phyloP scores from a whole-genome alignment of 2,329 filamentous ascomycete genomes.

The Botrytis hyacinthi region DNA sequence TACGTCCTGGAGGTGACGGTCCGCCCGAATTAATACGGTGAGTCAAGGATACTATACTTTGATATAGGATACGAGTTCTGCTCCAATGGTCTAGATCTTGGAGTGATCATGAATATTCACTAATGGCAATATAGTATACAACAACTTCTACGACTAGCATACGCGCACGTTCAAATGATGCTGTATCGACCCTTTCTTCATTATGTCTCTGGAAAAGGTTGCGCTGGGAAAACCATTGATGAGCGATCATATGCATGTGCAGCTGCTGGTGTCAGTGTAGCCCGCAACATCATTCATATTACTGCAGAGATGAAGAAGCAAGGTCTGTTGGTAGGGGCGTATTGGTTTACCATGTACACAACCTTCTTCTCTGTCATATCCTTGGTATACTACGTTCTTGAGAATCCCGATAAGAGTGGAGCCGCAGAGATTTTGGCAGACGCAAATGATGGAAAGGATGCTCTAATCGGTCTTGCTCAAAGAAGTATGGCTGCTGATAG shows the following conservation, averaged over 20 bases:
- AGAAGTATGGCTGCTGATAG: slow-evolving; percentile 87
- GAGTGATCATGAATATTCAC: slow-evolving; percentile 6
- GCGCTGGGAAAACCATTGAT: slow-evolving; percentile 59
- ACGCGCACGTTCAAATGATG: slow-evolving; percentile 79
- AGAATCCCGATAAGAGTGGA: slow-evolving; percentile 73
- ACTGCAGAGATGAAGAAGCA: slow-evolving; percentile 74
- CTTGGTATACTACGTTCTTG: slow-evolving; percentile 74
- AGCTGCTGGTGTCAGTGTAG: slow-evolving; percentile 58
- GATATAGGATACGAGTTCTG: background rate
- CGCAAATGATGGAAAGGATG: slow-evolving; percentile 79
- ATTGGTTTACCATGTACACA: slow-evolving; percentile 85
- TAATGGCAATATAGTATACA: slow-evolving; percentile 51
- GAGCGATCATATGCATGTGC: slow-evolving; percentile 75
- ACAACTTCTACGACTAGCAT: slow-evolving; percentile 74
- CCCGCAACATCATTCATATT: slow-evolving; percentile 74
- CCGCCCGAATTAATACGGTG: slow-evolving; percentile 74
- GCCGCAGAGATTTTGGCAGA: slow-evolving; percentile 81
- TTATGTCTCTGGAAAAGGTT: slow-evolving; percentile 68
- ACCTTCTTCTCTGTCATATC: slow-evolving; percentile 80
- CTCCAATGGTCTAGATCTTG: background rate
- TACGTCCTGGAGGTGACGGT: slow-evolving; percentile 77
- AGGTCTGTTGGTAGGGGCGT: slow-evolving; percentile 73
- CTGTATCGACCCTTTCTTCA: slow-evolving; percentile 81
- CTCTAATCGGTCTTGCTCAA: slow-evolving; percentile 74
- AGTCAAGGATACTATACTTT: slow-evolving; percentile 34